Evolutionary conservation across 441 rosid species (phyloP), one percentile per base, ranked within the genome.

Genomic region (Lepidium campestre): DNA sequence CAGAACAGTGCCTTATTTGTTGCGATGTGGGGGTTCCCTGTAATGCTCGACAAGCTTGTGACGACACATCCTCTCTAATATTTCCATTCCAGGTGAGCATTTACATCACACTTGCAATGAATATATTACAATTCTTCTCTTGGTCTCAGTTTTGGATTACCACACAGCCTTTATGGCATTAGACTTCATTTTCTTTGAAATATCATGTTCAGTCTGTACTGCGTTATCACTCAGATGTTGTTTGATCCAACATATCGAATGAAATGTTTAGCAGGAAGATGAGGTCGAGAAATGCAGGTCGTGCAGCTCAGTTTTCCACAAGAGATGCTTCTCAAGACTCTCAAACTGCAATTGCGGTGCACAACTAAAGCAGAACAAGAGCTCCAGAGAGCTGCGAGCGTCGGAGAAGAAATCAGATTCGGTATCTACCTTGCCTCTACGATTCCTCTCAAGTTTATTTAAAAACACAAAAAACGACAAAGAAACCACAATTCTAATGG

Each of bases 11-110:
- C 77, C 94, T 91, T 34, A 55, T 94, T 53, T 94, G 99, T 78
- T 94, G 98, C 75, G 99, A 94, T 63, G 90, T 87, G n/a, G 98
- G 99, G 77, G 67, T 86, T 47, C 93, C 98, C 25, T 94, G 99
- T 78, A 64, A 81, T 56, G 96, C 93, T 32, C 86, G 90, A 57
- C 98, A 84, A 76, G 89, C 94, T 79, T 94, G 99, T 73, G 60
- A 76, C 36, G 95, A 91, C 67, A 94, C 97, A 65, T 86, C 99
- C 31, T 86, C 95, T 61, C 89, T 94, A 73, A 94, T 94, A 69
- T 94, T 90, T 65, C 87, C 93, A 64, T 94, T 94, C 80, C 98
- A 91, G 96, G 99, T 94, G 49, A 65, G 25, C 70, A 31, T 42
- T 27, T 67, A 20, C 35, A 17, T 19, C 48, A 1, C n/a, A 29